These are phyloP conservation scores for Vaccinium macrocarpon DNA, from an alignment of 148 eudicot genomes.

Conservation along the genomic window DNA sequence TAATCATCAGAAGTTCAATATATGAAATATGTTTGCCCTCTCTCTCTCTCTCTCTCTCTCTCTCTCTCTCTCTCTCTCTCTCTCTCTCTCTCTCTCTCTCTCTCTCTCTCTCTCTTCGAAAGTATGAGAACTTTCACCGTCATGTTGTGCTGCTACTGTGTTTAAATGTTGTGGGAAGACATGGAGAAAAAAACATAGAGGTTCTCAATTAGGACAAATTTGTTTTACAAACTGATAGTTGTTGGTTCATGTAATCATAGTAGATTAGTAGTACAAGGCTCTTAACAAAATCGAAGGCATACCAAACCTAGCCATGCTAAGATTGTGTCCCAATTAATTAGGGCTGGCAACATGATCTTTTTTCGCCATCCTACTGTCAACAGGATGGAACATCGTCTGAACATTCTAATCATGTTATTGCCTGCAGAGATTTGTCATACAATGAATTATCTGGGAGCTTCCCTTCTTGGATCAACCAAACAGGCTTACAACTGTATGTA, in stretches of 20 bases:
- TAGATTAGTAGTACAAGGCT: background rate
- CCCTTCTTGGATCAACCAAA: constrained; percentile 66
- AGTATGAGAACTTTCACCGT: background rate
- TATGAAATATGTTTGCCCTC: no score
- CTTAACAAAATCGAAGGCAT: background rate
- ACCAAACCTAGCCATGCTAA: background rate
- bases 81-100: no score
- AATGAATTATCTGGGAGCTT: constrained; percentile 76
- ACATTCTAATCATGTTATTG: constrained; percentile 17
- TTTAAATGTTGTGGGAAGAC: background rate
- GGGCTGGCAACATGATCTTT: background rate
- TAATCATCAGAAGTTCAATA: no score
- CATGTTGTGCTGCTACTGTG: background rate
- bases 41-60: no score
- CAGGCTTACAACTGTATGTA: constrained; percentile 62
- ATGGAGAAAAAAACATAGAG: background rate
- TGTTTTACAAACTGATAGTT: background rate
- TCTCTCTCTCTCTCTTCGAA: no score
- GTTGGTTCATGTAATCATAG: background rate
- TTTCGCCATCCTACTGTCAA: background rate
- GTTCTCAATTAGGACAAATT: background rate
- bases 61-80: no score
- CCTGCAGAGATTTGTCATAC: constrained; percentile 86
- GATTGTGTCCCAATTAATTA: background rate
- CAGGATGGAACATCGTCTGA: background rate